phyloP scores from a whole-genome alignment of 768 basidiomycete species.

The Russula vinacea region DNA sequence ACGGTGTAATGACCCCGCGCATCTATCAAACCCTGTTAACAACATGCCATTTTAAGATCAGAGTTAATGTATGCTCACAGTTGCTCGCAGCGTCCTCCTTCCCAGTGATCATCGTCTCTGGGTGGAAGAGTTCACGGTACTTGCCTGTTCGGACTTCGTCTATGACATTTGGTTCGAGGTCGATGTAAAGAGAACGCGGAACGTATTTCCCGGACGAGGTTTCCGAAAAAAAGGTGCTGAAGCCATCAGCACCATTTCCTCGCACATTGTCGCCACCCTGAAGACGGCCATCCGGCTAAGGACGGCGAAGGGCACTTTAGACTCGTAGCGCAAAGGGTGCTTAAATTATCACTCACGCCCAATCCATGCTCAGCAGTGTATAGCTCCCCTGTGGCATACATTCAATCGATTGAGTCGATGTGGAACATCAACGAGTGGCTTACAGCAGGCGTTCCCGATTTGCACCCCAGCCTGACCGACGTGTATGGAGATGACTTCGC shows the following conservation, averaged over 20 bases:
- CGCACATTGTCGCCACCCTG: constrained; percentile 68
- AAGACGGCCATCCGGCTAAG: constrained; percentile 90
- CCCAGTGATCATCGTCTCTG: constrained; percentile 95
- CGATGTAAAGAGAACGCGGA: constrained; percentile 94
- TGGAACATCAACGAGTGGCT: constrained; percentile 41
- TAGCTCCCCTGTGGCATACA: constrained; percentile 73
- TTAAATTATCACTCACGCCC: constrained; percentile 59
- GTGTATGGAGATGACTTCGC: constrained; percentile 97
- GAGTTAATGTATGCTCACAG: constrained; percentile 51
- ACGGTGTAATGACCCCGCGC: constrained; percentile 99
- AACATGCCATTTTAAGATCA: background rate
- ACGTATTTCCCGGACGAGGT: constrained; percentile 96
- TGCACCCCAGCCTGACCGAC: constrained; percentile 99
- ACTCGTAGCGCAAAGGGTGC: background rate
- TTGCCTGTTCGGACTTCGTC: constrained; percentile 95
- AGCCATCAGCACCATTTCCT: constrained; percentile 73
- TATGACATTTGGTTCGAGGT: constrained; percentile 96
- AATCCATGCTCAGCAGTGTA: constrained; percentile 99
- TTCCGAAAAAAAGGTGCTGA: constrained; percentile 99
- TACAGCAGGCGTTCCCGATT: constrained; percentile 98
- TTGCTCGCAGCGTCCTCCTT: constrained; percentile 99
- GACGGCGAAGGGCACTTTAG: constrained; percentile 23
- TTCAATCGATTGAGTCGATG: background rate
- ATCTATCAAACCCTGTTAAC: constrained; percentile 47
- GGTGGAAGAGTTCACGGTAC: constrained; percentile 98